Conservation (phyloP, 2,329 filamentous ascomycete genomes). For the Hirsutella thompsonii region DNA sequence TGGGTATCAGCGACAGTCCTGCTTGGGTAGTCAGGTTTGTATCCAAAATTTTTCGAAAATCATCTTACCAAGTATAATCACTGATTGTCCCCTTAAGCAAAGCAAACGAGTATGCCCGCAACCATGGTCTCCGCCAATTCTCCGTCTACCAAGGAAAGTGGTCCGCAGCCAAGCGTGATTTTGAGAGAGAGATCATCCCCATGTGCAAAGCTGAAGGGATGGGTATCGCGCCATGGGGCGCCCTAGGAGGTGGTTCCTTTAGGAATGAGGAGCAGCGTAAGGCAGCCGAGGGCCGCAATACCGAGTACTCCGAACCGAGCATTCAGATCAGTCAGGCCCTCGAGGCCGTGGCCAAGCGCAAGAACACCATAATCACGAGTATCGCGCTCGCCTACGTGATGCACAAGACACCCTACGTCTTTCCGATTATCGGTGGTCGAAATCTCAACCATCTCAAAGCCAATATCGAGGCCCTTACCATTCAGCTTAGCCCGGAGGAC, state of each 20-base stretch:
- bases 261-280: slow-evolving; percentile 23
- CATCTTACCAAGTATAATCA: no score
- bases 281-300: slow-evolving; percentile 21
- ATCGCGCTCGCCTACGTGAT: slow-evolving; percentile 61
- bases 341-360: slow-evolving; percentile 34
- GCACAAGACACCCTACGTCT: slow-evolving; percentile 59
- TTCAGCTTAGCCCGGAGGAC: slow-evolving; percentile 47
- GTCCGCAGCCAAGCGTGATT: slow-evolving; percentile 24
- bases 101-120: slow-evolving; percentile 55
- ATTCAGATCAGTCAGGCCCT: slow-evolving; percentile 31
- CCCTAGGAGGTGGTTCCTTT: slow-evolving; percentile 35
- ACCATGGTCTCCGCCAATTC: slow-evolving; percentile 58
- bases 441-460: slow-evolving; percentile 56
- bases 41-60: no score
- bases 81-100: slow-evolving; percentile 23
- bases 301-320: slow-evolving; percentile 37
- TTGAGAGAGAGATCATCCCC: slow-evolving; percentile 30
- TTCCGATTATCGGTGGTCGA: slow-evolving; percentile 59
- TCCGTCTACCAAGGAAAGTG: slow-evolving; percentile 32
- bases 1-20: slow-evolving; percentile 56
- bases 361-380: slow-evolving; percentile 29
- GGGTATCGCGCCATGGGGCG: slow-evolving; percentile 48
- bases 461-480: slow-evolving; percentile 54
- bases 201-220: slow-evolving; percentile 29
- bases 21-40: slow-evolving; percentile 49